phyloP scores from a whole-genome alignment of 495 filamentous ascomycete species.

The Penicillium angulare region DNA sequence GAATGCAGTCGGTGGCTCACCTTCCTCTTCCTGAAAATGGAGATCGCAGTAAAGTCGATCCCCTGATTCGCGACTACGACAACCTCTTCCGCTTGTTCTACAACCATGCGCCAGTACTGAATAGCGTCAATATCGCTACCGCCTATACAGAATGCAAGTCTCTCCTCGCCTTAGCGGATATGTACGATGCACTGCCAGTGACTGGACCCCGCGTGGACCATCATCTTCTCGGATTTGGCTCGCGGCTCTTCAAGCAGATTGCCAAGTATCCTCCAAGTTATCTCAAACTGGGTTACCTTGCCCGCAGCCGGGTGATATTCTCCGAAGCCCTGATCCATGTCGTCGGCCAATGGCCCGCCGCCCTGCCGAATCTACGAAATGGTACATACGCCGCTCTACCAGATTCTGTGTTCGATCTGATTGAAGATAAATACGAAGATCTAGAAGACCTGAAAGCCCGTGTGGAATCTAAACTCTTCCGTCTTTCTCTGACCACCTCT shows the following conservation, averaged over 20 bases:
- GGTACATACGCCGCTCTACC: slow-evolving; percentile 57
- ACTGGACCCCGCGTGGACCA: slow-evolving; percentile 90
- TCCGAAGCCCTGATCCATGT: slow-evolving; percentile 88
- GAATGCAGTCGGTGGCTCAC: slow-evolving; percentile 53
- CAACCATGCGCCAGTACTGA: slow-evolving; percentile 78
- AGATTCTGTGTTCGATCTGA: slow-evolving; percentile 73
- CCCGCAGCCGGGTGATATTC: slow-evolving; percentile 82
- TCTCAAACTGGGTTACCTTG: slow-evolving; percentile 82
- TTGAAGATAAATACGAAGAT: slow-evolving; percentile 88
- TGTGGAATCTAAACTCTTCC: slow-evolving; percentile 75
- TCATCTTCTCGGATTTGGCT: slow-evolving; percentile 86
- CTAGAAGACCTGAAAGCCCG: slow-evolving; percentile 65
- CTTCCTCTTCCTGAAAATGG: slow-evolving; percentile 31
- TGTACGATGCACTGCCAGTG: slow-evolving; percentile 86
- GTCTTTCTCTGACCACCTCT: slow-evolving; percentile 74
- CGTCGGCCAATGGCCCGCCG: slow-evolving; percentile 85
- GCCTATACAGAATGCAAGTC: slow-evolving; percentile 91
- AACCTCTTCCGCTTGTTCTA: slow-evolving; percentile 93
- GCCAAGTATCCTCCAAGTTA: slow-evolving; percentile 92
- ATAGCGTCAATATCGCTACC: slow-evolving; percentile 81
- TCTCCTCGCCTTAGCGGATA: slow-evolving; percentile 78
- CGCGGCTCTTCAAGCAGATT: slow-evolving; percentile 86
- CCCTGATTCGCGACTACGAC: slow-evolving; percentile 80
- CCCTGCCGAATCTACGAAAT: slow-evolving; percentile 70
- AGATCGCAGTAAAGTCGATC: slow-evolving; percentile 57